A percentile compares a stretch with the other conserved stretches of the same genome.
These are phyloP conservation scores for Dipteronia dyeriana DNA, from an alignment of 345 rosid species.

Conservation along the genomic window DNA sequence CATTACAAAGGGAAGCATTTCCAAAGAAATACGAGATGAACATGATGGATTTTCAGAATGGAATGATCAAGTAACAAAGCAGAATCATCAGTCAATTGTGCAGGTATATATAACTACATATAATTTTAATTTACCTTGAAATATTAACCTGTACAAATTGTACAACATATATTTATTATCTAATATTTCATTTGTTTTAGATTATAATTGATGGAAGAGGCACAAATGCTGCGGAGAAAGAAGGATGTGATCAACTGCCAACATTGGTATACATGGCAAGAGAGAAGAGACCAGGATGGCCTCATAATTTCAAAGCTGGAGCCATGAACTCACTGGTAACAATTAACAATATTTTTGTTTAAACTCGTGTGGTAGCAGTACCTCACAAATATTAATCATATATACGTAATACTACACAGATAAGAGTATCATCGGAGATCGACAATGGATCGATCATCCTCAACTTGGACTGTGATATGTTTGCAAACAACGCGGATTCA, in stretches of 20 bases:
- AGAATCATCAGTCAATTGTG: conserved; percentile 33
- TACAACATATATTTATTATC: not conserved
- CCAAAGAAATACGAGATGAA: conserved; percentile 22
- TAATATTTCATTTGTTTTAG: conserved; percentile 10
- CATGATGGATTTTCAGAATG: conserved; percentile 43
- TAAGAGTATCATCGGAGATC: conserved; percentile 49
- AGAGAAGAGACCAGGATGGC: conserved; percentile 43
- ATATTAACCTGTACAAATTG: not conserved
- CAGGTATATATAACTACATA: conserved; percentile 23
- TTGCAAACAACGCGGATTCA: conserved; percentile 42
- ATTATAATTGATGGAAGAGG: conserved; percentile 36
- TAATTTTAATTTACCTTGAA: too few species aligned
- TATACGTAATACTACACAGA: conserved; percentile 19
- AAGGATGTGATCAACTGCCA: conserved; percentile 39
- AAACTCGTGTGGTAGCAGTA: too few species aligned
- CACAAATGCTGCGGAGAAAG: conserved; percentile 21
- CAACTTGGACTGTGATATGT: conserved; percentile 54
- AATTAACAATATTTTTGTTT: not conserved
- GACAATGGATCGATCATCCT: conserved; percentile 44
- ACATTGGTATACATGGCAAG: conserved; percentile 45
- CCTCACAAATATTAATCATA: too few species aligned
- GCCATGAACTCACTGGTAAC: conserved; percentile 53
- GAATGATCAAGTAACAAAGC: conserved; percentile 17
- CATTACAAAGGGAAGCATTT: conserved; percentile 21
- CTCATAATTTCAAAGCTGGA: conserved; percentile 57